A percentile compares a stretch with the other conserved stretches of the same genome.
These are phyloP conservation scores for Platanthera zijinensis DNA, from an alignment of 106 monocot genomes.

Conservation along the genomic window DNA sequence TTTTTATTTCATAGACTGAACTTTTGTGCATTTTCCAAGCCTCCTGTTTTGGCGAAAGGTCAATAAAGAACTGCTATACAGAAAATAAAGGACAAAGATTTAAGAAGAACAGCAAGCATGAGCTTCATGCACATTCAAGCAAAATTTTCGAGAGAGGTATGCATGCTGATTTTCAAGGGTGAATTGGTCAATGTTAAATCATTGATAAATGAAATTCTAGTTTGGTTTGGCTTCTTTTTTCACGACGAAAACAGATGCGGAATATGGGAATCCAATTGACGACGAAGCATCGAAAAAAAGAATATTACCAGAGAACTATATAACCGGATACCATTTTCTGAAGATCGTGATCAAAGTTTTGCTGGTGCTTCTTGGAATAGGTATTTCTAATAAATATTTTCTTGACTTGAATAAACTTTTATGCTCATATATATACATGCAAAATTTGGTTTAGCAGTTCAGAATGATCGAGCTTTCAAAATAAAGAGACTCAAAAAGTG, in stretches of 20 bases:
- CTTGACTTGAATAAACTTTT: background rate
- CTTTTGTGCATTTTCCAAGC: background rate
- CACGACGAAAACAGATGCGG: background rate
- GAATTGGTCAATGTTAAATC: background rate
- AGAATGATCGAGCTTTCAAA: no score
- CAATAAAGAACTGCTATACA: background rate
- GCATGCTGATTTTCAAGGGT: background rate
- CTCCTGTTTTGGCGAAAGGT: background rate
- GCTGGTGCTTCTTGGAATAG: slow-evolving; percentile 15
- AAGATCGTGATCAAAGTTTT: slow-evolving; percentile 14
- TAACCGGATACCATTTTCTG: slow-evolving; percentile 4
- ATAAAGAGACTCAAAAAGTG: no score
- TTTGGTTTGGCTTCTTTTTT: no score
- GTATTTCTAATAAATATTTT: background rate
- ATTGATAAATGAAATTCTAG: no score
- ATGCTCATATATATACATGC: no score
- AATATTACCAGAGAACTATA: slow-evolving; percentile 11
- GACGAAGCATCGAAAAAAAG: background rate
- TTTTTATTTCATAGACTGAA: background rate
- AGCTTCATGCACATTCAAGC: background rate
- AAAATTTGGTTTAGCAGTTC: no score
- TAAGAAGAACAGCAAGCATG: background rate
- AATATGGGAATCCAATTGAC: background rate
- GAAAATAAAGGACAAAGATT: background rate
- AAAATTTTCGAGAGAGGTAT: background rate